A percentile compares a stretch with the other conserved stretches of the same genome.
phyloP scores from a whole-genome alignment of 306 rosid genomes.

The Begonia peltatifolia region DNA sequence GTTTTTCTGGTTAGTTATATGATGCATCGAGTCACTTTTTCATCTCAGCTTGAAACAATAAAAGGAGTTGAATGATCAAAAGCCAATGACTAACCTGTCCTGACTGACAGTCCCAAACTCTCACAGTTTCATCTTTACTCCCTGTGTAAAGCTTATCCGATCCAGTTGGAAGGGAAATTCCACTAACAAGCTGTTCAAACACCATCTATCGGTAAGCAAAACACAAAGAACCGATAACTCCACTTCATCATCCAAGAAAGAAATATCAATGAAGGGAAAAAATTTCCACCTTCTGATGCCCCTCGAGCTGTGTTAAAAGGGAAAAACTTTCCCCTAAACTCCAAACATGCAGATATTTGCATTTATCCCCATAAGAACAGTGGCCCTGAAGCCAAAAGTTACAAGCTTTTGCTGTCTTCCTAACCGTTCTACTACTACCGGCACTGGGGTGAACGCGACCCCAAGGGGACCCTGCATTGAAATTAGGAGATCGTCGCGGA shows the following conservation, averaged over 20 bases:
- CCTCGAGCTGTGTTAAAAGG: constrained; percentile 71
- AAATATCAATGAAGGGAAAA: not conserved
- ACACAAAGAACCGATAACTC: not conserved
- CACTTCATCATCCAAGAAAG: not conserved
- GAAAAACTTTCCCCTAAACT: constrained; percentile 72
- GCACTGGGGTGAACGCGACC: constrained; percentile 33
- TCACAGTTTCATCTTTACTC: constrained; percentile 70
- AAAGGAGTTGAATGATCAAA: constrained; percentile 1
- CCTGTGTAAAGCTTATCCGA: constrained; percentile 93
- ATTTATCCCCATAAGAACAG: constrained; percentile 62
- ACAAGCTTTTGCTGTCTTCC: constrained; percentile 61
- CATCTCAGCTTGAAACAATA: no score
- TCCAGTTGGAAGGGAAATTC: constrained; percentile 80
- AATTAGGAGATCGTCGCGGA: constrained; percentile 39
- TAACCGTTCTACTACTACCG: constrained; percentile 28
- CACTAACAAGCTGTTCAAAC: constrained; percentile 55
- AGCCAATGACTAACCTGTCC: constrained; percentile 53
- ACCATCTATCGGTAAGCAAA: not conserved
- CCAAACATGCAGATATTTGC: constrained; percentile 80
- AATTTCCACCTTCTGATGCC: constrained; percentile 57
- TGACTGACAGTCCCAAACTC: constrained; percentile 92
- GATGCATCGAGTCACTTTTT: no score
- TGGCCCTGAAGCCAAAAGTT: constrained; percentile 67
- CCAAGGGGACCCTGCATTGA: constrained; percentile 39
- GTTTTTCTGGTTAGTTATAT: no score